Evolutionary conservation across 768 basidiomycete species (phyloP), one percentile per base, ranked within the genome.

Genomic region (Clitopilus hobsonii): DNA sequence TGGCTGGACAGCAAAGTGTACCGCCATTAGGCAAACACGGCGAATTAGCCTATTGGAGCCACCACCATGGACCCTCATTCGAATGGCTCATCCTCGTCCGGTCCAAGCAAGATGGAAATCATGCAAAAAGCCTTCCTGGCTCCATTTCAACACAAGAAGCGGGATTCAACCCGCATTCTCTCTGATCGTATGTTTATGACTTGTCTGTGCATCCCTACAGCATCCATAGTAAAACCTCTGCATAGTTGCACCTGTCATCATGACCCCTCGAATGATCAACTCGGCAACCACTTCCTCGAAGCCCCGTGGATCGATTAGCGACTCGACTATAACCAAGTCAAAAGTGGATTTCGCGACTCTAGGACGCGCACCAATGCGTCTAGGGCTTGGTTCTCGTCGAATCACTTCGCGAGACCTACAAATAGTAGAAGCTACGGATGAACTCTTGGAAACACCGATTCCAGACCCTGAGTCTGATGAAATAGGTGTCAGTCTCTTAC

Each of bases 241-340:
- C 54, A 49, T 64, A 86, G 92, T 94, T 67, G 91, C 91, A 13
- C 91, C 91, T 11, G 85, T 86, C 57, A 90, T 94, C 61, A 91
- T 94, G 90, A 93, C 91, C 2, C 91, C 92, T 22, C 78, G 85
- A 54, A 86, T 93, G 83, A 82, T 92, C 57, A 82, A 79, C 56
- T 81, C 83, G 20, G 80, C 88, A 6, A 78, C 88, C 2, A 85
- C 84, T n/a, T 81, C 84, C n/a, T 78, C 84, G 24, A 72, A 80
- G 38, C 68, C 74, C 41, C 71, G 67, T 41, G 62, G 64, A 16
- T 71, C 72, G 26, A 60, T 77, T 32, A 62, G 63, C 14, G 66
- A 55, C 41, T 60, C 71, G n/a, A 65, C 61, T 36, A 56, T 70
- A 27, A 65, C 77, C 10, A 68, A 69, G 26, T 70, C 77, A 32